These are phyloP conservation scores for Nakazawaea wickerhamii DNA, from an alignment of 805 yeast species.

Conservation along the genomic window DNA sequence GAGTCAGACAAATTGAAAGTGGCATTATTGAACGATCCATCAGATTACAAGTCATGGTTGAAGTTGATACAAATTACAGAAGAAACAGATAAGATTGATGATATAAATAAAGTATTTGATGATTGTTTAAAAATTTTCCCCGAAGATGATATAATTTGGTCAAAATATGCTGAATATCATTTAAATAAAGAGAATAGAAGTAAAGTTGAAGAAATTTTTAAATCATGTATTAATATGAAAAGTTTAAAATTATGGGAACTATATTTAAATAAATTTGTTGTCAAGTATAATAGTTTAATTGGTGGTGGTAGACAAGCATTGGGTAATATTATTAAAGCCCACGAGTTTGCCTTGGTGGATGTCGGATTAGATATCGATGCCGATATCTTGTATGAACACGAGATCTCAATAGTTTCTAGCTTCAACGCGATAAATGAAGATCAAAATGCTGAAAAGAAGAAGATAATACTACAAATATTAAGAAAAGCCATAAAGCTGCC, in stretches of 20 bases:
- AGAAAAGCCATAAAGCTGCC: conserved; percentile 74
- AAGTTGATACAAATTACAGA: conserved; percentile 52
- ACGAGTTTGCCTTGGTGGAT: conserved; percentile 70
- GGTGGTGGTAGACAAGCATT: conserved; percentile 83
- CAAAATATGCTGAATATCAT: conserved; percentile 60
- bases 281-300: conserved; percentile 44
- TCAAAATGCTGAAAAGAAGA: conserved; percentile 81
- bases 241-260: conserved; percentile 68
- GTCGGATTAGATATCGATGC: conserved; percentile 77
- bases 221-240: conserved; percentile 56
- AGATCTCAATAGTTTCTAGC: conserved; percentile 66
- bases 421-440: conserved; percentile 78
- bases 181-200: conserved; percentile 49
- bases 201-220: conserved; percentile 60
- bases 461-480: conserved; percentile 67
- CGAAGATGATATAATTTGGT: conserved; percentile 69
- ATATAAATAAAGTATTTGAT: conserved; percentile 51
- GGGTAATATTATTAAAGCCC: conserved; percentile 70
- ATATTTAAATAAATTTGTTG: conserved; percentile 43
- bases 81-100: conserved; percentile 21
- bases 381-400: conserved; percentile 74
- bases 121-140: conserved; percentile 61
- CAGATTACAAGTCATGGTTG: conserved; percentile 53
- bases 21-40: conserved; percentile 43
- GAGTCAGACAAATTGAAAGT: conserved; percentile 48